These are phyloP conservation scores for Vaccinium macrocarpon DNA, from an alignment of 148 eudicot genomes.

Conservation along the genomic window DNA sequence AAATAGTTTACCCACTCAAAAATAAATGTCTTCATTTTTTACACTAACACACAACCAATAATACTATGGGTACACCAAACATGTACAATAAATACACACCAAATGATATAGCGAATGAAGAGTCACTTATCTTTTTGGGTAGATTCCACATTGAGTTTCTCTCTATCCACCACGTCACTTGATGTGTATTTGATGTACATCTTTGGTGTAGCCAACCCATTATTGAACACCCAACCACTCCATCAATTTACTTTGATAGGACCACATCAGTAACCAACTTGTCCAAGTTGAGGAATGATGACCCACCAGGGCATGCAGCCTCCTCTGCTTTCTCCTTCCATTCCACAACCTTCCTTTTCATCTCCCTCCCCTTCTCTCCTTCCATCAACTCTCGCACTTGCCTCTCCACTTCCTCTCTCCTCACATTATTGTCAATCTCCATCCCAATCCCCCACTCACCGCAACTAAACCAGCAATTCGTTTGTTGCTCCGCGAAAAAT, in stretches of 20 bases:
- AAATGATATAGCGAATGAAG: too few species aligned
- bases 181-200: too few species aligned
- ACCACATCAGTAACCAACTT: slow-evolving; percentile 18
- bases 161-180: too few species aligned
- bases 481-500: slow-evolving; percentile 39
- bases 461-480: slow-evolving; percentile 32
- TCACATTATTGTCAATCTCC: slow-evolving; percentile 34
- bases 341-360: slow-evolving; percentile 22
- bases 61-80: too few species aligned
- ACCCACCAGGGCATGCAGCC: slow-evolving; percentile 18
- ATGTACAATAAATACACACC: too few species aligned
- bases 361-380: slow-evolving; percentile 30
- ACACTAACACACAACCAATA: too few species aligned
- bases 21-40: too few species aligned
- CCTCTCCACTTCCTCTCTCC: slow-evolving; percentile 32
- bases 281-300: slow-evolving; percentile 25
- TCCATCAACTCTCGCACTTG: slow-evolving; percentile 34
- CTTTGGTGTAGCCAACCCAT: too few species aligned
- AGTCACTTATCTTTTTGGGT: too few species aligned
- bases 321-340: slow-evolving; percentile 32
- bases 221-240: too few species aligned
- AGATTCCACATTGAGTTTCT: too few species aligned
- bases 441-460: slow-evolving; percentile 33
- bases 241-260: not conserved
- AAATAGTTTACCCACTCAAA: too few species aligned